Evolutionary conservation across 2,329 filamentous ascomycete species (phyloP), one percentile per base, ranked within the genome.

Genomic region (Plenodomus tracheiphilus): DNA sequence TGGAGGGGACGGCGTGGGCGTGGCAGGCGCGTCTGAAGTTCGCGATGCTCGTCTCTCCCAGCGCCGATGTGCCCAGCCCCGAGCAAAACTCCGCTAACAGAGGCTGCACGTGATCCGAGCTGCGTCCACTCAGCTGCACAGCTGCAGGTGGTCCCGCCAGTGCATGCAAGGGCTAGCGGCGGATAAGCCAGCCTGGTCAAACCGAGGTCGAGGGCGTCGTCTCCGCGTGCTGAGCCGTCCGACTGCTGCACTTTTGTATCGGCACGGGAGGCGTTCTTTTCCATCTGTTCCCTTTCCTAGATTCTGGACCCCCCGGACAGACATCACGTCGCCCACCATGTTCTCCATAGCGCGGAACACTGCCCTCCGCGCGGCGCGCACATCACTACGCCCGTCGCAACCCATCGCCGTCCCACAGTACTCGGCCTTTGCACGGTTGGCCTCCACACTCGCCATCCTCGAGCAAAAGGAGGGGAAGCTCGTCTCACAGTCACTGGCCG

Each of bases 401-500:
- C 64, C 70, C 51, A 62, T 57, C 30, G 53, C 55, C 36, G 46
- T 67, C 47, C 72, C 75, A 56, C 75, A 76, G 58, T 73, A 76
- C 66, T 84, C 84, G 48, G 79, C 82, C 54, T 75, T 87, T 57
- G 80, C 81, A 62, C 83, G 88, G 64, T 79, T 96, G 53, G 81
- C 95, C 50, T 97, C 92, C 42, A 94, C 92, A 30, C 83, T 99
- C 47, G 93, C 93, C 39, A 79, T 99, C 45, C 84, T 99, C 54
- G 94, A 99, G 77, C 94, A 97, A 76, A 85, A 87, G 65, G 88
- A 96, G 65, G 94, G 94, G 54, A 87, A 91, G 76, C 83, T 99
- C 58, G 91, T 90, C 69, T 76, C 82, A 53, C 87, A 88, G 18
- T 97, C 92, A 4, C 79, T 97, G 47, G 89, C 89, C 66, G 88